A percentile compares a stretch with the other conserved stretches of the same genome.
phyloP scores from a whole-genome alignment of 805 yeast genomes.

The Candida quercuum region DNA sequence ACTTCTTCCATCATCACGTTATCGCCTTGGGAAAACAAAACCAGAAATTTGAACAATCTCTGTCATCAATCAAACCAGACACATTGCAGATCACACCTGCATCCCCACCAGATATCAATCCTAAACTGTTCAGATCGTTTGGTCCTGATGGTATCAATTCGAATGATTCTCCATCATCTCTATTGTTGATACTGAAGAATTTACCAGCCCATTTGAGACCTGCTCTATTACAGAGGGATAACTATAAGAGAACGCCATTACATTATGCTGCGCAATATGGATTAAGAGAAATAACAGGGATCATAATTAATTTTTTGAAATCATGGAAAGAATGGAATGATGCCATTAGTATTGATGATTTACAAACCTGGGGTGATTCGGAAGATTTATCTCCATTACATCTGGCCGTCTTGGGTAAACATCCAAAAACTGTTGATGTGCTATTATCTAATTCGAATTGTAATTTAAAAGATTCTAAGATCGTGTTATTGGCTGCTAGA shows the following conservation, averaged over 20 bases:
- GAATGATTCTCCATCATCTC: constrained; percentile 52
- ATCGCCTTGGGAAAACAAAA: constrained; percentile 70
- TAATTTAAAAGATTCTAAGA: constrained; percentile 43
- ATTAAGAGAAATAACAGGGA: constrained; percentile 52
- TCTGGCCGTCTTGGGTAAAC: constrained; percentile 75
- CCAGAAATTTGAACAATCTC: constrained; percentile 16
- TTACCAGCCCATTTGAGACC: constrained; percentile 50
- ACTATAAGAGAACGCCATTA: constrained; percentile 75
- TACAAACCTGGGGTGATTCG: constrained; percentile 57
- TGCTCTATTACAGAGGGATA: constrained; percentile 62
- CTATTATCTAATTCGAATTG: constrained; percentile 43
- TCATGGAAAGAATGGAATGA: constrained; percentile 56
- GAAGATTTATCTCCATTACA: constrained; percentile 81
- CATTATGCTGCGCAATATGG: constrained; percentile 92
- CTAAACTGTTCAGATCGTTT: constrained; percentile 45
- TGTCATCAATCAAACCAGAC: constrained; percentile 8
- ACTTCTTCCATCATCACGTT: constrained; percentile 79
- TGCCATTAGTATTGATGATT: constrained; percentile 49
- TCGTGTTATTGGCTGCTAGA: constrained; percentile 56
- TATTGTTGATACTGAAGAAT: constrained; percentile 51
- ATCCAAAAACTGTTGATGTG: constrained; percentile 66
- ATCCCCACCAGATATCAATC: constrained; percentile 45
- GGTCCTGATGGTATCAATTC: constrained; percentile 62
- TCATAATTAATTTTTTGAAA: constrained; percentile 49
- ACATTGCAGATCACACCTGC: constrained; percentile 31